These are phyloP conservation scores for Arthrinium puccinioides DNA, from an alignment of 2,329 filamentous ascomycete genomes.

Conservation along the genomic window DNA sequence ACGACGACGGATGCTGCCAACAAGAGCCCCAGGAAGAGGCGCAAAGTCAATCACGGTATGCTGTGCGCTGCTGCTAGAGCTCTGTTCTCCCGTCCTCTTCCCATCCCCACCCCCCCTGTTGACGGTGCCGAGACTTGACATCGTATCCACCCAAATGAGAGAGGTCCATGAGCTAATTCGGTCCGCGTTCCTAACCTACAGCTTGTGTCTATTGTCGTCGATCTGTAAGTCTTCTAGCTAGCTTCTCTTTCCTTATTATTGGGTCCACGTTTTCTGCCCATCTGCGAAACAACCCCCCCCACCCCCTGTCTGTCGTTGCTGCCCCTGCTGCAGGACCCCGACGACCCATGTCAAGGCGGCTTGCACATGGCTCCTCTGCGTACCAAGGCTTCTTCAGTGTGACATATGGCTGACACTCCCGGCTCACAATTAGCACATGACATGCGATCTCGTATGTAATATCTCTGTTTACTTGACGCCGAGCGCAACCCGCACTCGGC, in stretches of 20 bases:
- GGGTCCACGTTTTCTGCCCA: conserved; percentile 20
- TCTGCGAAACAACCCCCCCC: conserved; percentile 8
- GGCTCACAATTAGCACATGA: conserved; percentile 67
- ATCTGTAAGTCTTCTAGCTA: conserved; percentile 61
- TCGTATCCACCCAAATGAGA: conserved; percentile 15
- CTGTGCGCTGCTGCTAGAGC: conserved; percentile 18
- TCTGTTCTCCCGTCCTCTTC: conserved; percentile 10
- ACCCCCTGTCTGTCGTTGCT: conserved; percentile 11
- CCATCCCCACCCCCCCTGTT: background rate
- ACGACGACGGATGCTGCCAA: conserved; percentile 21
- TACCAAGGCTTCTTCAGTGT: conserved; percentile 9
- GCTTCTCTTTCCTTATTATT: conserved; percentile 20
- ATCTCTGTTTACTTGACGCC: conserved; percentile 23
- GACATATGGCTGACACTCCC: conserved; percentile 37
- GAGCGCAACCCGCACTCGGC: conserved; percentile 12
- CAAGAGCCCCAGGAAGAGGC: conserved; percentile 72
- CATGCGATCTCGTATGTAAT: conserved; percentile 76
- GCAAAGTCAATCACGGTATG: conserved; percentile 86
- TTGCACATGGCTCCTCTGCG: conserved; percentile 5
- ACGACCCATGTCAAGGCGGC: conserved; percentile 2
- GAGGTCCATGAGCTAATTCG: conserved; percentile 25
- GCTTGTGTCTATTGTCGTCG: conserved; percentile 84
- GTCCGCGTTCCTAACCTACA: conserved; percentile 46
- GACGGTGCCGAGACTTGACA: conserved; percentile 1
- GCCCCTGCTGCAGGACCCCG: conserved; percentile 9